These are phyloP conservation scores for Fagus crenata DNA, from an alignment of 306 rosid genomes.

Conservation along the genomic window DNA sequence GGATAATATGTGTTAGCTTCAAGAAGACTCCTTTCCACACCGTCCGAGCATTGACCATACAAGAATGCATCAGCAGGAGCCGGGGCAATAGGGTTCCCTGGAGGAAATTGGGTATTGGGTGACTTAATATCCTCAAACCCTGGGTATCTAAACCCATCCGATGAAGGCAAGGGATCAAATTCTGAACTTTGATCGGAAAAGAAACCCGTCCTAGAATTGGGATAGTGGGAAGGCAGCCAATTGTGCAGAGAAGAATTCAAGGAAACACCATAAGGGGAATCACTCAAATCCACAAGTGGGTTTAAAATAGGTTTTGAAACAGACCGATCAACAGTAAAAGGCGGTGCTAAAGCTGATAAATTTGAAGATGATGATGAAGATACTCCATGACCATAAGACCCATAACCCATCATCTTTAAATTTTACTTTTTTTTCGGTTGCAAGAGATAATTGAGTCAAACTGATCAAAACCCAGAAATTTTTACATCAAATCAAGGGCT, in stretches of 20 bases:
- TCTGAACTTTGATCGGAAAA: constrained; percentile 37
- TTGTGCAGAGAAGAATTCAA: constrained; percentile 38
- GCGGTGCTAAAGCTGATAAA: constrained; percentile 76
- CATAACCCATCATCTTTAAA: constrained; percentile 58
- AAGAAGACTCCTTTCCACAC: constrained; percentile 35
- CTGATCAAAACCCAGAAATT: constrained; percentile 33
- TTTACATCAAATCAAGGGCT: constrained; percentile 1
- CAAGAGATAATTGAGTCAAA: constrained; percentile 24
- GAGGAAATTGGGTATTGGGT: constrained; percentile 43
- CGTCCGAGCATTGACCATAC: constrained; percentile 34
- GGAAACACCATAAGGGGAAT: constrained; percentile 43
- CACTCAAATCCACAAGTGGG: constrained; percentile 50
- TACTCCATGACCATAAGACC: constrained; percentile 41
- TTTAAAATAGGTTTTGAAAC: constrained; percentile 30
- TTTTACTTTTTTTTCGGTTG: constrained; percentile 32
- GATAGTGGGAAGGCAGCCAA: constrained; percentile 39
- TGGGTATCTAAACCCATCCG: constrained; percentile 32
- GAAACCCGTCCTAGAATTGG: constrained; percentile 40
- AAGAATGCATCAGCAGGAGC: constrained; percentile 34
- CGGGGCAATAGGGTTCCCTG: constrained; percentile 33
- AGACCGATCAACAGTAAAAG: constrained; percentile 66
- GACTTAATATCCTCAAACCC: constrained; percentile 29
- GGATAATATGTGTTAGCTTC: constrained; percentile 53
- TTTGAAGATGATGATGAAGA: constrained; percentile 51
- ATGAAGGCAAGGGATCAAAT: constrained; percentile 37